Evolutionary conservation across 2,329 filamentous ascomycete genomes (phyloP).

Genomic region (Colletotrichum navitas): DNA sequence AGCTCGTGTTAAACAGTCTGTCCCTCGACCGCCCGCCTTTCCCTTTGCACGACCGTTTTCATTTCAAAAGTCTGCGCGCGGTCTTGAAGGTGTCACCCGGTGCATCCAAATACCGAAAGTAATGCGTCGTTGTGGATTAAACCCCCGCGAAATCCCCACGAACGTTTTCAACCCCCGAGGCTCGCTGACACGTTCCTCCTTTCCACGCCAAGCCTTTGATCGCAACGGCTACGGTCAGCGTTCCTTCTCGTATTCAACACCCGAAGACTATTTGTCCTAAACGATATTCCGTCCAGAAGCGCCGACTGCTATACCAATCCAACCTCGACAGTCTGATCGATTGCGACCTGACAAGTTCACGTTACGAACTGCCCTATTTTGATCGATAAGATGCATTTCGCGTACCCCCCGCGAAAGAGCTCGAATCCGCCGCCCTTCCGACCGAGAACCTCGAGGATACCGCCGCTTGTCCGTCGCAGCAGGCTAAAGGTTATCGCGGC

Average conservation of each 20-base stretch:
- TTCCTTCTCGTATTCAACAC: constrained; percentile 29
- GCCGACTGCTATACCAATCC: constrained; percentile 4
- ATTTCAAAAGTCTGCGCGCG: not conserved
- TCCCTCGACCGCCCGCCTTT: constrained; percentile 15
- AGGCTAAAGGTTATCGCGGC: constrained; percentile 72
- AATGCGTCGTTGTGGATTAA: constrained; percentile 36
- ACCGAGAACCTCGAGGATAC: constrained; percentile 66
- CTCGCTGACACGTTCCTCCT: constrained; percentile 39
- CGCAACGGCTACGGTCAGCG: constrained; percentile 37
- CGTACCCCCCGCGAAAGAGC: constrained; percentile 86
- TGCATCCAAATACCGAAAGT: constrained; percentile 14
- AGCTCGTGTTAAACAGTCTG: constrained; percentile 33
- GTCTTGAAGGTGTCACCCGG: constrained; percentile 19
- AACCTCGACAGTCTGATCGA: constrained; percentile 8
- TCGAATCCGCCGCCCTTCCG: constrained; percentile 81
- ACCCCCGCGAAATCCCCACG: constrained; percentile 14
- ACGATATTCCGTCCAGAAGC: constrained; percentile 11
- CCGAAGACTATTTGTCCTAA: constrained; percentile 2
- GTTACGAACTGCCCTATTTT: constrained; percentile 4
- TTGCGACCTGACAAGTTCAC: constrained; percentile 3
- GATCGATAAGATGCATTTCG: constrained; percentile 81
- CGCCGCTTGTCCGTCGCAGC: constrained; percentile 68
- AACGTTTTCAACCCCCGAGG: constrained; percentile 15
- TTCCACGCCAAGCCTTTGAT: constrained; percentile 37
- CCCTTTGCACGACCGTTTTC: constrained; percentile 27